phyloP scores from a whole-genome alignment of 176 grass and related monocot genomes.

The Zizania latifolia region DNA sequence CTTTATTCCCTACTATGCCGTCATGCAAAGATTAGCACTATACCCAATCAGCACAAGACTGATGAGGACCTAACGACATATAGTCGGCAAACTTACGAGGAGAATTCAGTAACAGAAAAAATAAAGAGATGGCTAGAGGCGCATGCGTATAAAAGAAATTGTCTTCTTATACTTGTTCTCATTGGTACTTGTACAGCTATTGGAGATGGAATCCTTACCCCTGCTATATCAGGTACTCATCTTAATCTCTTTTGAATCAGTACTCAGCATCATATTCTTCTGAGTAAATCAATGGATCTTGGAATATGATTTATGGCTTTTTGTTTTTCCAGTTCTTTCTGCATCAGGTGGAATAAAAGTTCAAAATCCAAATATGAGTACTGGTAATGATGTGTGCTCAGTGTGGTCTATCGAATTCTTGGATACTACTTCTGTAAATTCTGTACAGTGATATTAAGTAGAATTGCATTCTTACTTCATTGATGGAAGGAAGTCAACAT shows the following conservation, averaged over 20 bases:
- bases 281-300: conserved; percentile 17
- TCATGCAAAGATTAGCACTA: conserved; percentile 94
- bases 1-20: conserved; percentile 94
- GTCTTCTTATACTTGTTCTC: conserved; percentile 88
- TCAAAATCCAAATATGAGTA: conserved; percentile 59
- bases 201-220: conserved; percentile 98
- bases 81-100: conserved; percentile 80
- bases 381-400: conserved; percentile 32
- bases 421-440: background rate
- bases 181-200: conserved; percentile 98
- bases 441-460: background rate
- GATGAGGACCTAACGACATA: conserved; percentile 92
- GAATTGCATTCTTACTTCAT: conserved; percentile 9
- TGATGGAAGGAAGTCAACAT: conserved; percentile 8
- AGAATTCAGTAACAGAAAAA: conserved; percentile 78
- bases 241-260: background rate
- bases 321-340: conserved; percentile 72
- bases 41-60: conserved; percentile 95
- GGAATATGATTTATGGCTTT: conserved; percentile 8
- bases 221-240: conserved; percentile 87
- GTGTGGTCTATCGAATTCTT: background rate
- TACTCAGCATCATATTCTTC: conserved; percentile 3
- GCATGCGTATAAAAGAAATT: conserved; percentile 75
- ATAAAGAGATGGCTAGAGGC: conserved; percentile 87
- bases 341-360: conserved; percentile 96